Evolutionary conservation across 2,329 filamentous ascomycete species (phyloP).

Genomic region (Zelopaecilomyces penicillatus): DNA sequence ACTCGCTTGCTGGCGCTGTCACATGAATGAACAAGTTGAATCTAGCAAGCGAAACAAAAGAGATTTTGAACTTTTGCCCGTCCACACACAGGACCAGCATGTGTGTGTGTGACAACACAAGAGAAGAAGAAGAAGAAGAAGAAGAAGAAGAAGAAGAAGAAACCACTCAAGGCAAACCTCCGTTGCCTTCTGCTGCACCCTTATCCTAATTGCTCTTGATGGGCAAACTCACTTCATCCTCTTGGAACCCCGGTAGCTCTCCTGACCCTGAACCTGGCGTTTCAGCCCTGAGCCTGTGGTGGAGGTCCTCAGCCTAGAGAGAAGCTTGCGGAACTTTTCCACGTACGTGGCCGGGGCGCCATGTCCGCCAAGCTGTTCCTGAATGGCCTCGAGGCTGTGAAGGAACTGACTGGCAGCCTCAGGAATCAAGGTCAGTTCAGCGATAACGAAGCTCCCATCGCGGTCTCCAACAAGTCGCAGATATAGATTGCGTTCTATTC

Average conservation of each 20-base stretch:
- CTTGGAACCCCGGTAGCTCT: conserved; percentile 20
- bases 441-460: conserved; percentile 37
- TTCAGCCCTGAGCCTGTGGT: conserved; percentile 23
- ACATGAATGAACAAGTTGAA: too few species aligned
- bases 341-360: conserved; percentile 29
- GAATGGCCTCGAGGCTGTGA: conserved; percentile 26
- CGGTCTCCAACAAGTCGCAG: conserved; percentile 36
- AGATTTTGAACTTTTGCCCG: too few species aligned
- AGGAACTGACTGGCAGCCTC: conserved; percentile 37
- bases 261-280: conserved; percentile 19
- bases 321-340: conserved; percentile 24
- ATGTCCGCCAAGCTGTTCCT: conserved; percentile 23
- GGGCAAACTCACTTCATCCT: conserved; percentile 23
- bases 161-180: not conserved
- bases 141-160: not conserved
- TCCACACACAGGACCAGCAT: too few species aligned
- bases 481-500: conserved; percentile 38
- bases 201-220: too few species aligned
- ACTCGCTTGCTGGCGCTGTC: too few species aligned
- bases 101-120: not conserved
- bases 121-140: not conserved
- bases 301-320: conserved; percentile 22
- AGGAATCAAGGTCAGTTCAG: conserved; percentile 33
- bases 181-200: too few species aligned
- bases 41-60: too few species aligned